Conservation (phyloP, 192 early-diverging fungal species). For the Coemansia sp. region DNA sequence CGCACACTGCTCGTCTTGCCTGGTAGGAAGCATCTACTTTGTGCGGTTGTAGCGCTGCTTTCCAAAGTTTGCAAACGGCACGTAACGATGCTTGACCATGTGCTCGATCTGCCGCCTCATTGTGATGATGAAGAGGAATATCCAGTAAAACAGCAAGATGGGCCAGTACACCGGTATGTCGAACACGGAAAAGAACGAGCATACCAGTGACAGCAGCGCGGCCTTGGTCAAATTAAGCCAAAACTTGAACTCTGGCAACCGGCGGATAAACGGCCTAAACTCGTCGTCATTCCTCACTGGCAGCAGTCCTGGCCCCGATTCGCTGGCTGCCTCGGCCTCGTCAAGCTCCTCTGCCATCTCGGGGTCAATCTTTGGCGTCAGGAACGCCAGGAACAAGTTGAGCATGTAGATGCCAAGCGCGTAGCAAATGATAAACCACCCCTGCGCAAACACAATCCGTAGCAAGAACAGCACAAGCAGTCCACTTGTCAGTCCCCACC, state of each 20-base stretch:
- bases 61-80: conserved; percentile 75
- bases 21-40: conserved; percentile 11
- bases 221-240: conserved; percentile 87
- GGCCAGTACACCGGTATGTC: conserved; percentile 99
- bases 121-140: conserved; percentile 87
- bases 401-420: conserved; percentile 92
- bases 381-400: conserved; percentile 90
- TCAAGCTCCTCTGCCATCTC: conserved; percentile 49
- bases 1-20: too few relatives aligned
- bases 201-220: conserved; percentile 74
- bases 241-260: conserved; percentile 98
- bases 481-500: conserved; percentile 69
- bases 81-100: conserved; percentile 93
- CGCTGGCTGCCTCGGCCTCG: conserved; percentile 46
- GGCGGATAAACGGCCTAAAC: conserved; percentile 93
- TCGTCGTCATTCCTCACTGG: conserved; percentile 89
- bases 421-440: conserved; percentile 97
- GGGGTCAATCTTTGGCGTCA: conserved; percentile 96
- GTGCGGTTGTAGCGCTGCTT: conserved; percentile 61
- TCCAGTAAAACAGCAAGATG: conserved; percentile 93
- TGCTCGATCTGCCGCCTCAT: conserved; percentile 97
- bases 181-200: conserved; percentile 82
- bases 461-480: conserved; percentile 66
- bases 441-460: conserved; percentile 75
- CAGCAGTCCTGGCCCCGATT: conserved; percentile 57